Evolutionary conservation across 2,329 filamentous ascomycete species (phyloP), one percentile per base, ranked within the genome.

Genomic region (Paraconiothyrium sp.): DNA sequence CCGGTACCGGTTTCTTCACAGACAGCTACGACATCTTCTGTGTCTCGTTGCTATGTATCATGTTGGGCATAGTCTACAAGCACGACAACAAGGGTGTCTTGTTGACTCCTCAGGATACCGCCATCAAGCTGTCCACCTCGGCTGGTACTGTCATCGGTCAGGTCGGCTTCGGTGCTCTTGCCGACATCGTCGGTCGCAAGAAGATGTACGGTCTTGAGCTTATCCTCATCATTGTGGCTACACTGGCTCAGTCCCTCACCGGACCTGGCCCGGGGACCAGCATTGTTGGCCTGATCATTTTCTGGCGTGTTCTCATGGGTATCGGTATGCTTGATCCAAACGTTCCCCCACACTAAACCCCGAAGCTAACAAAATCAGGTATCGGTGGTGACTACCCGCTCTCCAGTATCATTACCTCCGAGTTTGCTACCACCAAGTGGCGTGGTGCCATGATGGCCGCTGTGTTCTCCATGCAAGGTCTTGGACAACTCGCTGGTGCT

Each of bases 81-180:
- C 84, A 84, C 32, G 73, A 76, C 74, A 74, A 67, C 72, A 77
- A 62, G 81, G 84, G 64, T 81, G 81, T 63, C n/a, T 13, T 55
- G 11, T 69, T 94, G 71, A 82, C 85, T 22, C 83, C 78, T 49
- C 88, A 91, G n/a, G 92, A 95, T 71, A 94, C 89, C 1, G 91
- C 91, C 37, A 93, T 96, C 84, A 96, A 96, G 82, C 88, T 94
- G 56, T 88, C 92, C 16, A 95, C 92, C 16, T 94, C 91, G 27
- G 90, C 89, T 63, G 93, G 93, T 65, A 96, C 92, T 34, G 92
- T 96, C 58, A 81, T 96, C 54, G 93, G 92, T 49, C 93, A 96
- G 81, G 81, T 96, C 43, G 88, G 87, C 49, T 96, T 96, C 74
- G 74, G 74, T 54, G 71, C 71, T 16, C 72, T 76, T 4, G 92